Percentiles rank a stretch among this genome's conserved stretches.
These are phyloP conservation scores for Dittrichia graveolens DNA, from an alignment of 129 eudicot genomes.

Conservation along the genomic window DNA sequence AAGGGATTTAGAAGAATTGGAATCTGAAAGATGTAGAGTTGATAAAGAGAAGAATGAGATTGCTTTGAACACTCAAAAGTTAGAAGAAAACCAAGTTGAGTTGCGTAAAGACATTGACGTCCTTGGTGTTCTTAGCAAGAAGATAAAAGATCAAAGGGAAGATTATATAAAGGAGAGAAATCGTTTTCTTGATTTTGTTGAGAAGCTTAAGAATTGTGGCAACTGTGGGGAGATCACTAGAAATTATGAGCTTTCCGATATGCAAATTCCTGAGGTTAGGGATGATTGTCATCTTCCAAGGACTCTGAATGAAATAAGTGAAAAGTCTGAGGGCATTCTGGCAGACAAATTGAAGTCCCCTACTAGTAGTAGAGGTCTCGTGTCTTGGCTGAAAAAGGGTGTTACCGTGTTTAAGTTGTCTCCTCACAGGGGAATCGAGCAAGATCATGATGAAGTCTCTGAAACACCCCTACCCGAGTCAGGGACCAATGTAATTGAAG, in stretches of 20 bases:
- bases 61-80: slow-evolving; percentile 46
- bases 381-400: slow-evolving; percentile 60
- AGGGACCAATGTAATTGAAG: slow-evolving; percentile 20
- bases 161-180: slow-evolving; percentile 57
- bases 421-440: slow-evolving; percentile 37
- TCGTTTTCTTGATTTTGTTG: slow-evolving; percentile 56
- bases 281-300: slow-evolving; percentile 40
- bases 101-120: slow-evolving; percentile 70
- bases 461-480: slow-evolving; percentile 34
- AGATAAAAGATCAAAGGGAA: slow-evolving; percentile 65
- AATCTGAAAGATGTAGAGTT: slow-evolving; percentile 45
- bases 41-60: slow-evolving; percentile 62
- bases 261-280: slow-evolving; percentile 40
- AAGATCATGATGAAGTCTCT: slow-evolving; percentile 32
- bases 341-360: slow-evolving; percentile 37
- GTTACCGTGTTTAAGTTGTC: slow-evolving; percentile 53
- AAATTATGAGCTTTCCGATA: slow-evolving; percentile 48
- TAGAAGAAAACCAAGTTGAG: slow-evolving; percentile 67
- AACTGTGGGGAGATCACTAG: slow-evolving; percentile 59
- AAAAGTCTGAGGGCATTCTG: slow-evolving; percentile 32
- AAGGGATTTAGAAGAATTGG: slow-evolving; percentile 60
- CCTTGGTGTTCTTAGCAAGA: slow-evolving; percentile 69
- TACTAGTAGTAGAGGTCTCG: slow-evolving; percentile 37
- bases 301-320: slow-evolving; percentile 32
- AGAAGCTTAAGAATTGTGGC: slow-evolving; percentile 56